Conservation (phyloP, 345 rosid species). For the Garcia nutans region DNA sequence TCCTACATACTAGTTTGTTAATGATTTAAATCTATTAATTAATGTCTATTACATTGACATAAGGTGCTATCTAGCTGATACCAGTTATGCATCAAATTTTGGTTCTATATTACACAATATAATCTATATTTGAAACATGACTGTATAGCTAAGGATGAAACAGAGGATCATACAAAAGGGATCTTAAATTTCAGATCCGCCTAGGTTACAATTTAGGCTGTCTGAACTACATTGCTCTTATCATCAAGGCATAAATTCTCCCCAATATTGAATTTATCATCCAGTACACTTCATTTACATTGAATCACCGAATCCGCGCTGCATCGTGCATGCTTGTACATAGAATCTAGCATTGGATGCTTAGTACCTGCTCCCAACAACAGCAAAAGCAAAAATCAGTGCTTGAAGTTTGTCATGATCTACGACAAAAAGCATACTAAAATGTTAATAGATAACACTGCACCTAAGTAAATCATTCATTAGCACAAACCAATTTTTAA, state of each 20-base stretch:
- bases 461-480: background rate
- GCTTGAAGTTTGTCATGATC: background rate
- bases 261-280: background rate
- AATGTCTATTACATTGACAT: no score
- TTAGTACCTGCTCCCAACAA: background rate
- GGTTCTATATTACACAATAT: no score
- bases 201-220: background rate
- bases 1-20: no score
- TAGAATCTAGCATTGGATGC: background rate
- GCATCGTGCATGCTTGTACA: background rate
- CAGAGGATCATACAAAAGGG: slow-evolving; percentile 7
- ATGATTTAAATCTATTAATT: no score
- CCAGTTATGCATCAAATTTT: no score
- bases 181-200: slow-evolving; percentile 5
- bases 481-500: no score
- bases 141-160: background rate
- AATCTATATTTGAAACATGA: background rate
- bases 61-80: no score
- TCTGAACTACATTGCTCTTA: background rate
- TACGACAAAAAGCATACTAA: background rate
- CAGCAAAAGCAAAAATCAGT: background rate
- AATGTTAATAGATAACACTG: background rate
- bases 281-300: background rate
- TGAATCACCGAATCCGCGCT: background rate
- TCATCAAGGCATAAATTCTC: background rate